phyloP scores from a whole-genome alignment of 2,329 filamentous ascomycete species.

The Stylonectria norvegica region DNA sequence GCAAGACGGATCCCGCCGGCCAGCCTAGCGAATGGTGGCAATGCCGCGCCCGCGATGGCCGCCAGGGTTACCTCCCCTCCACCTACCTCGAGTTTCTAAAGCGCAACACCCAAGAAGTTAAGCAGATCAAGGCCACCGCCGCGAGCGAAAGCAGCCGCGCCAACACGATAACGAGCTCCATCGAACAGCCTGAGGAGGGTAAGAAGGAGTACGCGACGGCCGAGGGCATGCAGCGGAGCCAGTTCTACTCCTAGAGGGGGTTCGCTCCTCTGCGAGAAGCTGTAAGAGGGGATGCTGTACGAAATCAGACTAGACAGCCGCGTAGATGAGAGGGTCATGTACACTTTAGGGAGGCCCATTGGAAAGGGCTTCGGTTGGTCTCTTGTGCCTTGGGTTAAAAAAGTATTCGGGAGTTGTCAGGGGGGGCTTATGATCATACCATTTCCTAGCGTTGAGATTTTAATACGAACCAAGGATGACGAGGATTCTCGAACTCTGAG shows the following conservation, averaged over 20 bases:
- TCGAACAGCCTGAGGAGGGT: constrained; percentile 36
- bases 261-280: not conserved
- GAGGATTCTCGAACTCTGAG: too few relatives aligned
- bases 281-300: not conserved
- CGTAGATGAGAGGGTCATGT: too few relatives aligned
- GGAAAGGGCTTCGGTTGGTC: too few relatives aligned
- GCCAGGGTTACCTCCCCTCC: constrained; percentile 86
- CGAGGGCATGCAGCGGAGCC: constrained; percentile 56
- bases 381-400: constrained; percentile 24
- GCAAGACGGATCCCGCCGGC: constrained; percentile 87
- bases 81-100: constrained; percentile 80
- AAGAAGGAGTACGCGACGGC: constrained; percentile 52
- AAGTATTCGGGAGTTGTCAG: constrained; percentile 24
- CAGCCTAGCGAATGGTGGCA: constrained; percentile 97
- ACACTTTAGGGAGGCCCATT: too few relatives aligned
- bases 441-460: constrained; percentile 25
- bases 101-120: constrained; percentile 48
- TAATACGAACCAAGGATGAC: too few relatives aligned
- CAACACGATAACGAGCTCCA: constrained; percentile 49
- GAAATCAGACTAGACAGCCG: too few relatives aligned
- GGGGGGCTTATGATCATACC: constrained; percentile 20
- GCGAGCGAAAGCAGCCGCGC: constrained; percentile 45
- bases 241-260: constrained; percentile 51
- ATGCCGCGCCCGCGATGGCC: constrained; percentile 83
- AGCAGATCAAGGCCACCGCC: constrained; percentile 50